phyloP scores from a whole-genome alignment of 805 yeast genomes.

The Cyberlindnera mycetangii region DNA sequence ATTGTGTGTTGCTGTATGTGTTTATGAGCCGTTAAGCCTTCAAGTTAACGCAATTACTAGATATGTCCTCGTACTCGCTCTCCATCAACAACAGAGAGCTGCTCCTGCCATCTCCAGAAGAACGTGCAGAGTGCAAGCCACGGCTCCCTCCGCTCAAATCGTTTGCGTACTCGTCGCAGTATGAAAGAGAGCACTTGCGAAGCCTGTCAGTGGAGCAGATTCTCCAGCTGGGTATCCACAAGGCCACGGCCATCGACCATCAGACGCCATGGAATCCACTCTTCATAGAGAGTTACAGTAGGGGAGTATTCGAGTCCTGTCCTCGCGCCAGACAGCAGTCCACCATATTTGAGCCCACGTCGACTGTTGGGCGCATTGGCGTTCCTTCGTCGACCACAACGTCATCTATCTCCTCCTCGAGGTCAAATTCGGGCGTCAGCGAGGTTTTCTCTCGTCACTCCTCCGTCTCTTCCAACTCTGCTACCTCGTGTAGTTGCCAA shows the following conservation, averaged over 20 bases:
- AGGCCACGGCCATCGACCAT: background rate
- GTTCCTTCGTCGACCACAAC: background rate
- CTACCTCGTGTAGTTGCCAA: slow-evolving; percentile 2
- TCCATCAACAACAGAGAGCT: slow-evolving; percentile 7
- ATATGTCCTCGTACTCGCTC: slow-evolving; percentile 4
- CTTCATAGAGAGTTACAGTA: slow-evolving; percentile 1
- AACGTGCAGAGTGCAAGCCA: background rate
- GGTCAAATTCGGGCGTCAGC: background rate
- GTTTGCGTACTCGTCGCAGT: slow-evolving; percentile 4
- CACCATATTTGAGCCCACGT: background rate
- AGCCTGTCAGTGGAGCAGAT: slow-evolving; percentile 4
- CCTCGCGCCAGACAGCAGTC: background rate
- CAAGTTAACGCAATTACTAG: background rate
- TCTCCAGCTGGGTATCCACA: background rate
- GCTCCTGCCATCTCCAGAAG: slow-evolving; percentile 6
- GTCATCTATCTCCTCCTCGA: background rate
- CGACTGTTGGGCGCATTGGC: background rate
- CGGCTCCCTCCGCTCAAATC: slow-evolving; percentile 8
- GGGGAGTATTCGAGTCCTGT: background rate
- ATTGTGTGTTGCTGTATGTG: too few relatives aligned
- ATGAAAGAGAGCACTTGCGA: slow-evolving; percentile 4
- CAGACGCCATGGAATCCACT: background rate
- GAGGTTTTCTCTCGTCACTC: slow-evolving; percentile 3
- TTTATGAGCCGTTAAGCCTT: too few relatives aligned
- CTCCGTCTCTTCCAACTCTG: slow-evolving; percentile 3